Base-by-base conservation (phyloP, 2,329 filamentous ascomycete genomes). In the Fusarium metavorans region DNA sequence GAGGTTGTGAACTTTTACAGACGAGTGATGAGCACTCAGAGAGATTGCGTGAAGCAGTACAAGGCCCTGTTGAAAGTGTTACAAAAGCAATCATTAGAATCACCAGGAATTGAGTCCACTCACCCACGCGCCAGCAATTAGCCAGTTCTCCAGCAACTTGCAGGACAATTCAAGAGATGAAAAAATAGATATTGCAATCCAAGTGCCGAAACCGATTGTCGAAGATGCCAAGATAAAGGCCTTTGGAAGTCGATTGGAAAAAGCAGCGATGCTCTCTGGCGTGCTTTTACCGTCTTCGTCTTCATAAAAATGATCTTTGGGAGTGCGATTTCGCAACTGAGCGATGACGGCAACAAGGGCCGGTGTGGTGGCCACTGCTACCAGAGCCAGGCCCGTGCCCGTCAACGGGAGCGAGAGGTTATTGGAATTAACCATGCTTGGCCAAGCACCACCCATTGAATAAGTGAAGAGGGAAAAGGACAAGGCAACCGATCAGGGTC, bases 201-300 rank as follows among this genome's bases (percentile, higher is more conserved):
- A 92, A 14, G 88, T 80, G 9, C 83, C 85, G 16, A 90, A 82
- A 2, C 92, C 92, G 41, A 85, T 68, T 14, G 85, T 66, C 0
- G 90, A 88, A n/a, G 89, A 86, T 5, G 90, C 37, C 6, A 90
- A 79, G 52, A 93, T 85, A 25, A 86, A 79, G 5, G 84, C 71
- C 79, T 92, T 93, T 64, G 91, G 87, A 67, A 86, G 77, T 67
- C 84, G 89, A 72, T 90, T 88, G 32, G 92, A 92, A 79, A 92
- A 95, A 43, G 86, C 86, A 25, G 87, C 86, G 62, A 91, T 80
- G 2, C 91, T 90, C 78, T 92, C 90, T 45, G 89, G 86, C 0
- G 91, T 92, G 35, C 92, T 92, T 72, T 88, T 86, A 58, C 93
- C 93, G 82, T 95, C 93, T 71, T 87, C 83, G 78, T 95, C 93